A percentile compares a stretch with the other conserved stretches of the same genome.
Conservation (phyloP, 2,329 filamentous ascomycete species). For the Trichoderma semiorbis region DNA sequence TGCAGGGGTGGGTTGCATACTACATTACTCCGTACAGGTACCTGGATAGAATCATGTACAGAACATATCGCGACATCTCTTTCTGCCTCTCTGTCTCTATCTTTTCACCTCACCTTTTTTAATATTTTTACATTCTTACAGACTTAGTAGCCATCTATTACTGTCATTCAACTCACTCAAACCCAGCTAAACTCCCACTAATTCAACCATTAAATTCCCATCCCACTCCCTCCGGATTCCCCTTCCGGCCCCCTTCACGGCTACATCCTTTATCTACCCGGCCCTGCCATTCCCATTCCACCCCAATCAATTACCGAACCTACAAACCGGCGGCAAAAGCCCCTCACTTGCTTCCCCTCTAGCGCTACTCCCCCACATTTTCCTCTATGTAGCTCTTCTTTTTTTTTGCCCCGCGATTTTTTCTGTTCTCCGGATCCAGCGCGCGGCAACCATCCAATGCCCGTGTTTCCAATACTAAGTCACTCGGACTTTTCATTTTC, state of each 20-base stretch:
- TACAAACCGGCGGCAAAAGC: constrained; percentile 13
- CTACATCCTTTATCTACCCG: constrained; percentile 7
- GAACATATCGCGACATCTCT: neutral
- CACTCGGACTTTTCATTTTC: neutral
- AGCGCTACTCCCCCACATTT: neutral
- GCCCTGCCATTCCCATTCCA: neutral
- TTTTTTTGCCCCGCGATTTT: constrained; percentile 13
- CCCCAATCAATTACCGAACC: constrained; percentile 7
- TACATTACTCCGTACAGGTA: too few species aligned
- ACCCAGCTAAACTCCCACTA: neutral
- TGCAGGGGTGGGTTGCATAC: neutral
- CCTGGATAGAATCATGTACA: neutral
- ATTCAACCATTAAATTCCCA: too few species aligned
- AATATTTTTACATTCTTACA: too few species aligned
- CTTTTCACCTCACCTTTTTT: neutral
- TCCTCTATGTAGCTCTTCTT: neutral
- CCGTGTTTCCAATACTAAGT: neutral
- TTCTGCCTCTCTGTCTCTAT: neutral
- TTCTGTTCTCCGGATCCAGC: neutral
- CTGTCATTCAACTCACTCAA: neutral
- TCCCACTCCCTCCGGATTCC: neutral
- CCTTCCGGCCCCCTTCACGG: neutral
- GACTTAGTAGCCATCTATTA: too few species aligned
- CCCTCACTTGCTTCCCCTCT: neutral
- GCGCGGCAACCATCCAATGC: neutral